Evolutionary conservation across 2,329 filamentous ascomycete genomes (phyloP).

Genomic region (Neonectria coccinea): DNA sequence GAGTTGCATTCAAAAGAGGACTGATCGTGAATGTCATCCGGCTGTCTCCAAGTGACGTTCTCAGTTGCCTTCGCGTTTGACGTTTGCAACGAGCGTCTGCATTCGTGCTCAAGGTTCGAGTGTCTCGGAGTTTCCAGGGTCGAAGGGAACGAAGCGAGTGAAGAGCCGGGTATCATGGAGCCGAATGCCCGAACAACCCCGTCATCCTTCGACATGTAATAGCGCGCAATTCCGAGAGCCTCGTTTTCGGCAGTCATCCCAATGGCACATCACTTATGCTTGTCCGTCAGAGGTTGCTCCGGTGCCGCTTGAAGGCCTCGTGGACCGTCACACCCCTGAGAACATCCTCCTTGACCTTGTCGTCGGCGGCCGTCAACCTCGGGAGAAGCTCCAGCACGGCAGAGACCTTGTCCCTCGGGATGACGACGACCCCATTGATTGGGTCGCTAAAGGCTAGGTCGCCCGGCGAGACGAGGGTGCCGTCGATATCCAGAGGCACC

Average conservation of each 20-base stretch:
- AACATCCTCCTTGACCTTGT: constrained; percentile 74
- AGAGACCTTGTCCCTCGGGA: constrained; percentile 70
- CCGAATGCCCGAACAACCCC: not conserved
- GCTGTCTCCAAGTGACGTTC: constrained; percentile 6
- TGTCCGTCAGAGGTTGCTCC: constrained; percentile 50
- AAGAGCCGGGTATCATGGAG: not conserved
- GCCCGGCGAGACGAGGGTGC: constrained; percentile 60
- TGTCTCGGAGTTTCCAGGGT: not conserved
- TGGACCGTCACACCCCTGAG: constrained; percentile 69
- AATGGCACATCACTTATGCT: not conserved
- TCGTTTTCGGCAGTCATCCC: constrained; percentile 1
- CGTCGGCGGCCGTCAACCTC: constrained; percentile 62
- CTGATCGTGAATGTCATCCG: constrained; percentile 24
- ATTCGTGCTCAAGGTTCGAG: not conserved
- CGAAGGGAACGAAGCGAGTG: not conserved
- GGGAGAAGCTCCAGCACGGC: constrained; percentile 72
- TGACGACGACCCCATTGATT: constrained; percentile 75
- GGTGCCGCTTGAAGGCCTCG: constrained; percentile 73
- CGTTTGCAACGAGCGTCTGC: no score
- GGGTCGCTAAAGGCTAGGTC: constrained; percentile 79
- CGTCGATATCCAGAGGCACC: constrained; percentile 58
- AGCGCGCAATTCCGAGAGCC: not conserved
- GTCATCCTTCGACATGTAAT: not conserved
- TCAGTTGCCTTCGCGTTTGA: not conserved
- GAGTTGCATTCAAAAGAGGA: constrained; percentile 36